Evolutionary conservation across 441 rosid species (phyloP).

Genomic region (Jatropha podagrica): DNA sequence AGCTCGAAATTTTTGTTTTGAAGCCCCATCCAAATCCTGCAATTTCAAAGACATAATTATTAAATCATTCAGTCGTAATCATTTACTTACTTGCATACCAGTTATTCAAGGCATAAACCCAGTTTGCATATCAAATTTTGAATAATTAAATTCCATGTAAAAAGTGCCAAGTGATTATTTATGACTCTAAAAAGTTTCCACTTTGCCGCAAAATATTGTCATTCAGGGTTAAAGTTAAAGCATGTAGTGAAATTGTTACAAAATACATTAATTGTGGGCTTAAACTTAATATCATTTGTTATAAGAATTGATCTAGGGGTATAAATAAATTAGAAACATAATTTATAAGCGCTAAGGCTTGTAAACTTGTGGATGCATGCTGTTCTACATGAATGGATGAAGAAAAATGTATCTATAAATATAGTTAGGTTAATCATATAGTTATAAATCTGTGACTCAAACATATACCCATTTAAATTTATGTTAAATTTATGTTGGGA

Average conservation of each 20-base stretch:
- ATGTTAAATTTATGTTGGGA: neutral
- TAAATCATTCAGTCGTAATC: constrained; percentile 8
- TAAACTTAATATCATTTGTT: neutral
- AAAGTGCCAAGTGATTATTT: neutral
- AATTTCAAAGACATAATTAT: constrained; percentile 17
- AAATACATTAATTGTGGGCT: neutral
- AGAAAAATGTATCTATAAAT: neutral
- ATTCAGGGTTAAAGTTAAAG: neutral
- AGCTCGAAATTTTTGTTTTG: constrained; percentile 43
- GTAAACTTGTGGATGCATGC: neutral
- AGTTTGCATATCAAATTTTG: neutral
- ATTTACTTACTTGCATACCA: neutral
- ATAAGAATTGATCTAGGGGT: neutral
- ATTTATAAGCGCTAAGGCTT: neutral
- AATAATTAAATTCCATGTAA: constrained; percentile 1
- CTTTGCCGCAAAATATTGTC: neutral
- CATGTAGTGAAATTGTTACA: neutral
- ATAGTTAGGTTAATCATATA: neutral
- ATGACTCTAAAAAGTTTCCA: neutral
- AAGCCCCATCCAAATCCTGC: constrained; percentile 38
- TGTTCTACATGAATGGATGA: neutral
- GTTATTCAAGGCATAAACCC: neutral
- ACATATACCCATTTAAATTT: neutral
- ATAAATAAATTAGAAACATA: too few relatives aligned
- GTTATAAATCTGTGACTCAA: neutral